Evolutionary conservation across 2,329 filamentous ascomycete genomes (phyloP).

Genomic region (Exophiala alcalophila): DNA sequence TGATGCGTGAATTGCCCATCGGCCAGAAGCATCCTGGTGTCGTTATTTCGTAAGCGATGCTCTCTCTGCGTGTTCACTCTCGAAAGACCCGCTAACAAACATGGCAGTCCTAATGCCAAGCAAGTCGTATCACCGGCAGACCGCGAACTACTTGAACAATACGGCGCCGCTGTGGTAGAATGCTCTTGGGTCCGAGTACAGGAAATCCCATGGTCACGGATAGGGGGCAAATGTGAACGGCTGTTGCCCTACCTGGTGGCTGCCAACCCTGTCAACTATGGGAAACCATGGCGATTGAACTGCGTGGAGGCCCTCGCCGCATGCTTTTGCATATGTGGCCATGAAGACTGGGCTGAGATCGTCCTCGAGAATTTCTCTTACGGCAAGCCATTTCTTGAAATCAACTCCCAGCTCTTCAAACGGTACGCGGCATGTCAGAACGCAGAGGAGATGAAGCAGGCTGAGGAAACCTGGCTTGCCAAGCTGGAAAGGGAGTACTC

Average conservation of each 20-base stretch:
- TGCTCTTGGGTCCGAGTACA: slow-evolving; percentile 92
- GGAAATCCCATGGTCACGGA: slow-evolving; percentile 85
- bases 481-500: slow-evolving; percentile 87
- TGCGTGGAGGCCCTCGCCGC: slow-evolving; percentile 94
- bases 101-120: slow-evolving; percentile 83
- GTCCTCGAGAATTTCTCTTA: slow-evolving; percentile 84
- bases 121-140: slow-evolving; percentile 80
- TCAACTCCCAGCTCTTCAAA: slow-evolving; percentile 78
- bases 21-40: slow-evolving; percentile 90
- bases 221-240: slow-evolving; percentile 90
- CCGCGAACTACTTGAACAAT: slow-evolving; percentile 73
- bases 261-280: slow-evolving; percentile 96
- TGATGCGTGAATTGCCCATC: slow-evolving; percentile 89
- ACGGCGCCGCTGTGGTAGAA: slow-evolving; percentile 92
- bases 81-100: slow-evolving; percentile 1
- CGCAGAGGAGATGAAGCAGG: slow-evolving; percentile 77
- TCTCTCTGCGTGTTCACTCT: slow-evolving; percentile 2
- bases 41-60: slow-evolving; percentile 66
- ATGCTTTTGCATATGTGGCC: slow-evolving; percentile 88
- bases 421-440: slow-evolving; percentile 80
- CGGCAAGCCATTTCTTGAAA: slow-evolving; percentile 81
- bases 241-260: slow-evolving; percentile 92
- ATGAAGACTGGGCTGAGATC: slow-evolving; percentile 83
- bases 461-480: slow-evolving; percentile 82
- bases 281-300: slow-evolving; percentile 89